Percentiles rank a stretch among this genome's conserved stretches.
Evolutionary conservation across 2,329 filamentous ascomycete species (phyloP).

Genomic region (Trichothecium sympodiale): DNA sequence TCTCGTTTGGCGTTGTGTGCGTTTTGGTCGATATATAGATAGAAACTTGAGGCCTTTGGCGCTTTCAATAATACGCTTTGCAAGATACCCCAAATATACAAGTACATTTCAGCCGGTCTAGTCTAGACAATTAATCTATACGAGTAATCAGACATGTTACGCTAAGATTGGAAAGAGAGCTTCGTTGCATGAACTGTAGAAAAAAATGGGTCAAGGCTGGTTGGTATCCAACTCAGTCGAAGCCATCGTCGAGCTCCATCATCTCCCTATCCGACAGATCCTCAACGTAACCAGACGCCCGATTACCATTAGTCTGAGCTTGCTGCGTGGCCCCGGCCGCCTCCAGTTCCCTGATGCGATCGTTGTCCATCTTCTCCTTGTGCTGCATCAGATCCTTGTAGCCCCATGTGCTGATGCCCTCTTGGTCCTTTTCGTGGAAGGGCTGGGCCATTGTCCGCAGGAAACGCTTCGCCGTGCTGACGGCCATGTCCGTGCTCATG

Average conservation of each 20-base stretch:
- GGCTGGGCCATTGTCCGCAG: constrained; percentile 86
- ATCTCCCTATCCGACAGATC: constrained; percentile 38
- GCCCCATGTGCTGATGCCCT: constrained; percentile 90
- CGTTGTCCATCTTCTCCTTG: constrained; percentile 63
- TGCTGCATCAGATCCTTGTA: constrained; percentile 66
- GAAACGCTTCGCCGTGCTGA: constrained; percentile 81
- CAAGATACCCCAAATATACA: too few relatives aligned
- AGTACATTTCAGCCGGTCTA: too few relatives aligned
- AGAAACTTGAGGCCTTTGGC: too few relatives aligned
- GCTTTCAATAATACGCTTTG: too few relatives aligned
- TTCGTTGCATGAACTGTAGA: too few relatives aligned
- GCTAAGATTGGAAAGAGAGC: too few relatives aligned
- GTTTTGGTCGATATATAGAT: too few relatives aligned
- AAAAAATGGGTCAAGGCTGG: too few relatives aligned
- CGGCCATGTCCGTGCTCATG: constrained; percentile 89
- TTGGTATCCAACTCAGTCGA: background rate
- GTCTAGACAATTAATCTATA: too few relatives aligned
- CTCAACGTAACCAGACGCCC: constrained; percentile 26
- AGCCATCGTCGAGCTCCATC: constrained; percentile 36
- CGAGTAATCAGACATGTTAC: too few relatives aligned
- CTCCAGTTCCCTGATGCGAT: constrained; percentile 53
- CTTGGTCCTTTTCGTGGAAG: constrained; percentile 71
- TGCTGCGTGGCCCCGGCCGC: constrained; percentile 14
- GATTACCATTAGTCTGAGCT: constrained; percentile 4
- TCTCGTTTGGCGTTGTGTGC: too few relatives aligned